Conservation (phyloP, 176 grass and related monocot genomes). For the Carex littledalei region DNA sequence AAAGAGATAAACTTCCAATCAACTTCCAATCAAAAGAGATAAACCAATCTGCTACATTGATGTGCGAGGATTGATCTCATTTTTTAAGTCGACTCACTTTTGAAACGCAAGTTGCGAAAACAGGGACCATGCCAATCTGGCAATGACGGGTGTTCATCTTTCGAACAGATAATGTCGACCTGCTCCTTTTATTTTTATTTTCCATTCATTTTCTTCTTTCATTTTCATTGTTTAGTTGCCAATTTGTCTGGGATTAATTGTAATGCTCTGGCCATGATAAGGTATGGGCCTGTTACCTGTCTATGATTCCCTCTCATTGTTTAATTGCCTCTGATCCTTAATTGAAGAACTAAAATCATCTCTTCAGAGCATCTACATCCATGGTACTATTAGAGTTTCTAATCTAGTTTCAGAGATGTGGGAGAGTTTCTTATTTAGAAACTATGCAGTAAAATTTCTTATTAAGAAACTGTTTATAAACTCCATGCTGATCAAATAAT, state of each 20-base stretch:
- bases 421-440: too few relatives aligned
- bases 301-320: constrained; percentile 15
- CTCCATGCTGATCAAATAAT: too few relatives aligned
- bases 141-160: background rate
- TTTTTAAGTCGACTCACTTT: background rate
- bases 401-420: too few relatives aligned
- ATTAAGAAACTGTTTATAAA: too few relatives aligned
- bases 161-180: background rate
- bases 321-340: background rate
- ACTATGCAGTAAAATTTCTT: too few relatives aligned
- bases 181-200: background rate
- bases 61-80: background rate
- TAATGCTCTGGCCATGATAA: constrained; percentile 12
- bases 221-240: background rate
- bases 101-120: constrained; percentile 6
- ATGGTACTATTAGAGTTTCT: too few relatives aligned
- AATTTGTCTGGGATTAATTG: background rate
- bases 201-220: background rate
- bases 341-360: background rate
- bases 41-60: background rate
- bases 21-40: background rate
- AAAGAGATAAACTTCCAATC: background rate
- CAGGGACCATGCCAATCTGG: constrained; percentile 6
- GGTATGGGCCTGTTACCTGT: background rate
- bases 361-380: too few relatives aligned